Percentiles rank a stretch among this genome's conserved stretches.
phyloP scores from a whole-genome alignment of 1,139 yeast species.

The Yamadazyma spencermartinsiae region DNA sequence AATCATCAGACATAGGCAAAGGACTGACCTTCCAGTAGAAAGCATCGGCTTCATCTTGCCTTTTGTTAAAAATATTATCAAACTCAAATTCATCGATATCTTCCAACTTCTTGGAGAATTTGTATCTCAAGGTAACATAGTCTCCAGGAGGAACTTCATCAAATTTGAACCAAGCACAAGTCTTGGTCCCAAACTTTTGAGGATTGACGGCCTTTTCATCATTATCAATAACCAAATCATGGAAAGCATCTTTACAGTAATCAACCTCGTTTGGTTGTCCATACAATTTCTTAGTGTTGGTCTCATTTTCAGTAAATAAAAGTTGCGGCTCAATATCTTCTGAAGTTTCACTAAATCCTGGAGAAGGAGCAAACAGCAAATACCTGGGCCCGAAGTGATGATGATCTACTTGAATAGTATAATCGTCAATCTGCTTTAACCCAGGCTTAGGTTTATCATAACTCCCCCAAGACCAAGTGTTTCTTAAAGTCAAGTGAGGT shows the following conservation, averaged over 20 bases:
- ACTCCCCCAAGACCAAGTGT: conserved; percentile 91
- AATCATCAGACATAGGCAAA: conserved; percentile 77
- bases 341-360: conserved; percentile 60
- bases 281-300: conserved; percentile 72
- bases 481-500: conserved; percentile 86
- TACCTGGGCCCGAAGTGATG: conserved; percentile 72
- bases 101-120: conserved; percentile 49
- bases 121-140: conserved; percentile 84
- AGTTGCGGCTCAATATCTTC: conserved; percentile 74
- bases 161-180: conserved; percentile 76
- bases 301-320: conserved; percentile 87
- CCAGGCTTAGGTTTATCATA: conserved; percentile 58
- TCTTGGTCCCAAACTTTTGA: conserved; percentile 59
- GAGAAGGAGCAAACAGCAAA: conserved; percentile 84
- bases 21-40: conserved; percentile 92
- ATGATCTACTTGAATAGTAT: conserved; percentile 62
- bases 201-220: conserved; percentile 68
- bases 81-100: conserved; percentile 78
- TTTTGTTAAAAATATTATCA: conserved; percentile 68
- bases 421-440: conserved; percentile 44
- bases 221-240: conserved; percentile 72
- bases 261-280: conserved; percentile 54
- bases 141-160: conserved; percentile 85
- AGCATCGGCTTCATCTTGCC: conserved; percentile 91
- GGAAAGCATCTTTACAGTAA: conserved; percentile 89